Evolutionary conservation across 1,284 basidiomycete species (phyloP).

Genomic region (Phellinidium pouzarii): DNA sequence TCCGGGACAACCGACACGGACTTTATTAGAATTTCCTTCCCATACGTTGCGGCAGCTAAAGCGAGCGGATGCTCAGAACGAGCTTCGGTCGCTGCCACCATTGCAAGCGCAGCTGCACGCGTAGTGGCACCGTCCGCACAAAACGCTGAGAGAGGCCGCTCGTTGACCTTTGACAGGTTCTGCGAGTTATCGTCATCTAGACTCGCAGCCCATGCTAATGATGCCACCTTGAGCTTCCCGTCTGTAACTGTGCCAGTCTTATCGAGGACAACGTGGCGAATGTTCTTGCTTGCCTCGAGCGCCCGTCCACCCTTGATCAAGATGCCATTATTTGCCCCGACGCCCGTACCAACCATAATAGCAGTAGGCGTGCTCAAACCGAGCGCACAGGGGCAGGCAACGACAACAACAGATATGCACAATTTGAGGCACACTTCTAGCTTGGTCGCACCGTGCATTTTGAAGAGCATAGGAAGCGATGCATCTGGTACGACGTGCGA

Average conservation of each 20-base stretch:
- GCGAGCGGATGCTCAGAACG: constrained; percentile 96
- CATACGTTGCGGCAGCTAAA: constrained; percentile 81
- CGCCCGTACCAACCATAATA: constrained; percentile 98
- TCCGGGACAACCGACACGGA: constrained; percentile 32
- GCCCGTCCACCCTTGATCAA: constrained; percentile 96
- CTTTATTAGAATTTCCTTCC: constrained; percentile 56
- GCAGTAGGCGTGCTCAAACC: constrained; percentile 96
- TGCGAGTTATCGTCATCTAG: constrained; percentile 32
- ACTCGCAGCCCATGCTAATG: constrained; percentile 64
- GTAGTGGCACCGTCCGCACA: constrained; percentile 56
- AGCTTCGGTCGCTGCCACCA: constrained; percentile 83
- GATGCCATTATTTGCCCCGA: constrained; percentile 96
- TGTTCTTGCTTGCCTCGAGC: constrained; percentile 82
- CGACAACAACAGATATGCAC: constrained; percentile 96
- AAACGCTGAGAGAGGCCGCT: constrained; percentile 40
- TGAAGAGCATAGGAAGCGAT: constrained; percentile 79
- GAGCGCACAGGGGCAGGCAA: constrained; percentile 97
- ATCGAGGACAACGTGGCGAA: constrained; percentile 85
- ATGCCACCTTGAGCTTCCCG: constrained; percentile 74
- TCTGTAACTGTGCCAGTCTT: constrained; percentile 97
- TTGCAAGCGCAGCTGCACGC: constrained; percentile 63
- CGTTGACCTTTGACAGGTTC: constrained; percentile 22
- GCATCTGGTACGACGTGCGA: constrained; percentile 56
- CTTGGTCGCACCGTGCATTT: constrained; percentile 74
- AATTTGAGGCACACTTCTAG: constrained; percentile 93